These are phyloP conservation scores for Erodium chrysanthum DNA, from an alignment of 441 rosid species.

Conservation along the genomic window DNA sequence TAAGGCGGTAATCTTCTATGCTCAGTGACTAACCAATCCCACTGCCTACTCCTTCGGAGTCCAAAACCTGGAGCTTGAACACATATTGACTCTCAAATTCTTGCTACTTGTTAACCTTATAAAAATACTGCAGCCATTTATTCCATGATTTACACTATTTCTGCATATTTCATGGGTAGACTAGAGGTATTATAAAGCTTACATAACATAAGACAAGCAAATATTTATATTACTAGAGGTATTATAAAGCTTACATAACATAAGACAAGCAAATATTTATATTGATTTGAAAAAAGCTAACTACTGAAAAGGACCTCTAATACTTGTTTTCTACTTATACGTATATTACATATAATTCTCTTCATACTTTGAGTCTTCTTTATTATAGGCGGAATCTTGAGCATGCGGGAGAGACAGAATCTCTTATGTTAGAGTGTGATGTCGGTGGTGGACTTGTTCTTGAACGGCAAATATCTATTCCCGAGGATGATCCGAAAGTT, in stretches of 20 bases:
- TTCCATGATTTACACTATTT: background rate
- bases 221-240: too few relatives aligned
- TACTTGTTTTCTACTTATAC: background rate
- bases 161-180: background rate
- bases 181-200: background rate
- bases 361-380: conserved; percentile 5
- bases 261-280: background rate
- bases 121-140: background rate
- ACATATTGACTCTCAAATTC: background rate
- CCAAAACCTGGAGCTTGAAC: background rate
- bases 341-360: background rate
- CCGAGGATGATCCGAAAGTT: conserved; percentile 36
- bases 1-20: background rate
- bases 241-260: background rate
- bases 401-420: conserved; percentile 75
- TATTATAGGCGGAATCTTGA: conserved; percentile 57
- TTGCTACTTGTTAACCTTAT: background rate
- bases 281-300: background rate
- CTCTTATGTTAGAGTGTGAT: conserved; percentile 59
- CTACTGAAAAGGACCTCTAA: background rate
- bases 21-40: background rate
- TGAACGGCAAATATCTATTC: conserved; percentile 42
- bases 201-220: background rate
- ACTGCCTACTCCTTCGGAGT: background rate
- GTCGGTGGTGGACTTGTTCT: conserved; percentile 75